These are phyloP conservation scores for Talaromyces sp. DNA, from an alignment of 2,329 filamentous ascomycete genomes.

Conservation along the genomic window DNA sequence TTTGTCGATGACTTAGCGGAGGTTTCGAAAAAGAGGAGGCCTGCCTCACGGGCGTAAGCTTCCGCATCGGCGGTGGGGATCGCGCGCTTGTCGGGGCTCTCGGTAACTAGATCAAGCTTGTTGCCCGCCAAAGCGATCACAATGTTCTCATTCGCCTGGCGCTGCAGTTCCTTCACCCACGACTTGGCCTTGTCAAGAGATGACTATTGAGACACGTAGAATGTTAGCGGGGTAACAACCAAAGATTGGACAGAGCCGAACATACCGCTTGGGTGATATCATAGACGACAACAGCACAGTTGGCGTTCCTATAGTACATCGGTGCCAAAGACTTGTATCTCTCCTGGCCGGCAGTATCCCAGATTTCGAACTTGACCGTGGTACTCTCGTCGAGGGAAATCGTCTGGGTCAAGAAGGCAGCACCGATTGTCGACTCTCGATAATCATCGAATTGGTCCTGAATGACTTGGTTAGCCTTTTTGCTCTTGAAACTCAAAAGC, in stretches of 20 bases:
- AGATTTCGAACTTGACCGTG: slow-evolving; percentile 99
- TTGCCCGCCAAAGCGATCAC: slow-evolving; percentile 98
- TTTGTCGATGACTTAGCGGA: slow-evolving; percentile 98
- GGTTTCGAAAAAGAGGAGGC: slow-evolving; percentile 96
- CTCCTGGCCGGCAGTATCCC: slow-evolving; percentile 98
- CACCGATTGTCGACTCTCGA: slow-evolving; percentile 96
- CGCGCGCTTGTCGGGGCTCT: slow-evolving; percentile 93
- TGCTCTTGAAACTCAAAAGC: background rate
- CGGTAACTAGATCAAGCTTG: slow-evolving; percentile 93
- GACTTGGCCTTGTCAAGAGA: slow-evolving; percentile 98
- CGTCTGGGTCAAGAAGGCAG: slow-evolving; percentile 97
- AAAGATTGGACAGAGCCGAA: background rate
- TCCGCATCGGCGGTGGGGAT: slow-evolving; percentile 88
- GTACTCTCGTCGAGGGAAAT: slow-evolving; percentile 97
- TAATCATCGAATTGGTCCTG: slow-evolving; percentile 99
- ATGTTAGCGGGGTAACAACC: background rate
- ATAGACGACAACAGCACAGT: slow-evolving; percentile 98
- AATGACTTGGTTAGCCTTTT: slow-evolving; percentile 12
- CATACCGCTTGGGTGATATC: slow-evolving; percentile 98
- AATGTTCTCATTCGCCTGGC: slow-evolving; percentile 99
- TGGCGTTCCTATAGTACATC: slow-evolving; percentile 99
- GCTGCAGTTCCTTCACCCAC: slow-evolving; percentile 98
- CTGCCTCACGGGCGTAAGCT: slow-evolving; percentile 90
- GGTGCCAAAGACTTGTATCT: slow-evolving; percentile 98
- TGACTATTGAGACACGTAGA: slow-evolving; percentile 59